Evolutionary conservation across 306 rosid genomes (phyloP).

Genomic region (Cicer arietinum): DNA sequence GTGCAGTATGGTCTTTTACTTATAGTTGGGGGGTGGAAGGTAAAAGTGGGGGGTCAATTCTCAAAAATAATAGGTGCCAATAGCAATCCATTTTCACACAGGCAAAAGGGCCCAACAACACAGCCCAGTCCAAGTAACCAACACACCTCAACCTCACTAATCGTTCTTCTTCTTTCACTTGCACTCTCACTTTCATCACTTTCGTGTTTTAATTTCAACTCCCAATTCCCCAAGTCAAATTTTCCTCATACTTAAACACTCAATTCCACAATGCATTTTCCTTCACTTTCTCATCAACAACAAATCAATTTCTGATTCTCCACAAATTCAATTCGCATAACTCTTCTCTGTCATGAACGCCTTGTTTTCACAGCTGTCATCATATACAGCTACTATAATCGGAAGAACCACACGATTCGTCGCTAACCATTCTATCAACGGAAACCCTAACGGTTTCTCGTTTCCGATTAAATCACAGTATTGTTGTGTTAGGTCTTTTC

Average conservation of each 20-base stretch:
- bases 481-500: constrained; percentile 32
- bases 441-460: constrained; percentile 38
- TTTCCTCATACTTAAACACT: neutral
- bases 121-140: no score
- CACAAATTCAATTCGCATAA: neutral
- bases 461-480: constrained; percentile 44
- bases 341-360: constrained; percentile 61
- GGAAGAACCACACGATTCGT: constrained; percentile 47
- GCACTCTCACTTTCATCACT: no score
- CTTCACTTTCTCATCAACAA: neutral
- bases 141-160: no score
- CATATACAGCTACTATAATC: constrained; percentile 54
- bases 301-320: neutral
- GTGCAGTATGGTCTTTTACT: no score
- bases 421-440: constrained; percentile 41
- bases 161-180: no score
- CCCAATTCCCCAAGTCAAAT: neutral
- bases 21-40: no score
- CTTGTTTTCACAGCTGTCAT: constrained; percentile 60
- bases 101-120: no score
- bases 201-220: no score
- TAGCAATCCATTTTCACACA: no score
- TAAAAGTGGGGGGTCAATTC: no score
- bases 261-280: constrained; percentile 14
- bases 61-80: no score